phyloP scores from a whole-genome alignment of 2,329 filamentous ascomycete genomes.

The Sporothrix sp. region DNA sequence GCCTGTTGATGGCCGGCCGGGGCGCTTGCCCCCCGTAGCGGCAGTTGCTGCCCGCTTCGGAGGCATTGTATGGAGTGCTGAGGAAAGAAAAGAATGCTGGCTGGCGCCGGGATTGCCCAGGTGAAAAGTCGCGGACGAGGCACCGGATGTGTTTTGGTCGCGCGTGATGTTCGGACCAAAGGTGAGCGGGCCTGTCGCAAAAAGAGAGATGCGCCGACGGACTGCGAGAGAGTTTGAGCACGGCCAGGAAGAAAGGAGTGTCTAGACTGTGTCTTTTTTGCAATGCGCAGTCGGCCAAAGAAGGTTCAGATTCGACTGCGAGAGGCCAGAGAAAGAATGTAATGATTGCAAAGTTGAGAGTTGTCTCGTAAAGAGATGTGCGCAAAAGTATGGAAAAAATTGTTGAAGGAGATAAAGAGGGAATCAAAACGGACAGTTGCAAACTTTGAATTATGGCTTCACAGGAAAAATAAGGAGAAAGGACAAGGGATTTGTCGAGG shows the following conservation, averaged over 20 bases:
- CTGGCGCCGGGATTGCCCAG: no score
- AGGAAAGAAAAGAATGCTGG: no score
- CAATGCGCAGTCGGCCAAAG: not conserved
- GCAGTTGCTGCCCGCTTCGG: not conserved
- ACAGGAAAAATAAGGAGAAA: not conserved
- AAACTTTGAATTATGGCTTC: not conserved
- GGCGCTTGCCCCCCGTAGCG: not conserved
- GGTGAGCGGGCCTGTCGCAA: no score
- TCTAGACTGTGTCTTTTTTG: no score
- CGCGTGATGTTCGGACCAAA: not conserved
- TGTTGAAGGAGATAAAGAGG: not conserved
- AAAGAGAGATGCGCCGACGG: not conserved
- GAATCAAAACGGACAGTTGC: not conserved
- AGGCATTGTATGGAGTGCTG: slow-evolving; percentile 9
- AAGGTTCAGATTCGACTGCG: not conserved
- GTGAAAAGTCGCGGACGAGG: no score
- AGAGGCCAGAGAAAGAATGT: not conserved
- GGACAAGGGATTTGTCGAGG: not conserved
- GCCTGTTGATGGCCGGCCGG: slow-evolving; percentile 3
- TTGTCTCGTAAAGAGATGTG: not conserved
- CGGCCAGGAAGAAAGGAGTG: no score
- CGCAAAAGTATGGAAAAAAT: not conserved
- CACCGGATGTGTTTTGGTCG: not conserved
- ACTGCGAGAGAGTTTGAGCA: not conserved
- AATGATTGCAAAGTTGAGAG: not conserved